These are phyloP conservation scores for Fusarium sp. DNA, from an alignment of 2,329 filamentous ascomycete genomes.

Conservation along the genomic window DNA sequence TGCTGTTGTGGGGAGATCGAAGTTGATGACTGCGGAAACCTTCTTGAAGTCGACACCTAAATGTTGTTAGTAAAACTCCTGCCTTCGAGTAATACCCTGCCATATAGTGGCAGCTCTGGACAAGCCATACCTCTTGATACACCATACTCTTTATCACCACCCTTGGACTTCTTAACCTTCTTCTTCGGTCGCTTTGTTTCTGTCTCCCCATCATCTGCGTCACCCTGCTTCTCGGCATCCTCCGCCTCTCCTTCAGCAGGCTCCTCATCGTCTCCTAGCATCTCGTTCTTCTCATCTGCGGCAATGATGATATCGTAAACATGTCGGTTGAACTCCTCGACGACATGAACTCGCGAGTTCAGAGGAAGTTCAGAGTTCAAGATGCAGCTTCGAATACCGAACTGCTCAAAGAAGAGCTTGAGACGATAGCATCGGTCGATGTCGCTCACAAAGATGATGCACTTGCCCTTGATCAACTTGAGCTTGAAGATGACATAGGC, in stretches of 20 bases:
- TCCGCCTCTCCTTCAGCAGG: constrained; percentile 53
- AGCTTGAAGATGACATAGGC: constrained; percentile 96
- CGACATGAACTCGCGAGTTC: constrained; percentile 92
- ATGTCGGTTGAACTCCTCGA: constrained; percentile 96
- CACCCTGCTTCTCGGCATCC: constrained; percentile 28
- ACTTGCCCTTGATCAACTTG: constrained; percentile 92
- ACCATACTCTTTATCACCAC: constrained; percentile 87
- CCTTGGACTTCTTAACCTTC: constrained; percentile 65
- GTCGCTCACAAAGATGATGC: constrained; percentile 78
- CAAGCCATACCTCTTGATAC: constrained; percentile 79
- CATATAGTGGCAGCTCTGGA: not conserved
- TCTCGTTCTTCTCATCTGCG: constrained; percentile 90
- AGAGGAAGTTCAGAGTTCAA: constrained; percentile 95
- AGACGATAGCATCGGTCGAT: constrained; percentile 90
- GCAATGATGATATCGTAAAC: constrained; percentile 99
- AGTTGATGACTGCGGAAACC: constrained; percentile 94
- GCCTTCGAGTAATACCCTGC: too few relatives aligned
- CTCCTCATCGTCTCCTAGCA: constrained; percentile 75
- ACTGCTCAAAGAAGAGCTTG: constrained; percentile 96
- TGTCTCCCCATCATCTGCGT: constrained; percentile 47
- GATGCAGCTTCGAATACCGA: constrained; percentile 92
- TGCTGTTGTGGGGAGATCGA: constrained; percentile 88
- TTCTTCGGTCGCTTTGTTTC: constrained; percentile 50
- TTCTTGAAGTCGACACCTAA: constrained; percentile 89
- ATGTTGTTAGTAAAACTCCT: constrained; percentile 13